Evolutionary conservation across 495 filamentous ascomycete genomes (phyloP), one percentile per base, ranked within the genome.

Genomic region (Aspergillus kassunensis): DNA sequence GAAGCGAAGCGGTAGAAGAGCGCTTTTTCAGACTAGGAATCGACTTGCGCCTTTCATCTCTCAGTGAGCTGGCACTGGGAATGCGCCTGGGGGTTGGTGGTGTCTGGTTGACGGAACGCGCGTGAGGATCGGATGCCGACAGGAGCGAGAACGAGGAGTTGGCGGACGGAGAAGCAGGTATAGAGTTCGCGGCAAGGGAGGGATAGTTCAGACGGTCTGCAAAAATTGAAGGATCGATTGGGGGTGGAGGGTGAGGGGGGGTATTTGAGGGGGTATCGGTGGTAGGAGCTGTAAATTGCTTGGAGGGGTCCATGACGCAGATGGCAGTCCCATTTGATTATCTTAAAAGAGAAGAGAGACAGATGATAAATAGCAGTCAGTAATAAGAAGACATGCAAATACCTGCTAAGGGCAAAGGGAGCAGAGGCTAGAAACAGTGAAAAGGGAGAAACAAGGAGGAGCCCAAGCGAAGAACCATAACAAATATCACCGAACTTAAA

Each of bases 41-140:
- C n/a, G 69, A 72, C 21, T 66, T 66, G 48, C 71, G 70, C 20
- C 64, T 67, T 49, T 72, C 71, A 73, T 81, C 56, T 60, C 71
- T 49, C 71, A 81, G 40, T 60, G 80, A 67, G 70, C 74, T 65
- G 65, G 67, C 67, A 66, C 78, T 76, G 56, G 77, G 64, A 62
- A 67, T 63, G 70, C 81, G 71, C 66, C 76, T 62, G 61, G 80
- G 64, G 58, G 70, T 34, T 16, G 51, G 36, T 44, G 61, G 53
- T 25, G 60, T 54, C 30, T 47, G 55, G 16, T 50, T 56, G 41
- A 54, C 19, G 19, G 51, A 50, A 53, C 59, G 63, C 68, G 60
- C 43, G 45, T 65, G 42, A 47, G 51, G 58, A 49, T 66, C 58
- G 44, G 60, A 57, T 24, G 66, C 61, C 34, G 69, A 68, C 44